Evolutionary conservation across 345 rosid species (phyloP).

Genomic region (Pelargonium nanum): DNA sequence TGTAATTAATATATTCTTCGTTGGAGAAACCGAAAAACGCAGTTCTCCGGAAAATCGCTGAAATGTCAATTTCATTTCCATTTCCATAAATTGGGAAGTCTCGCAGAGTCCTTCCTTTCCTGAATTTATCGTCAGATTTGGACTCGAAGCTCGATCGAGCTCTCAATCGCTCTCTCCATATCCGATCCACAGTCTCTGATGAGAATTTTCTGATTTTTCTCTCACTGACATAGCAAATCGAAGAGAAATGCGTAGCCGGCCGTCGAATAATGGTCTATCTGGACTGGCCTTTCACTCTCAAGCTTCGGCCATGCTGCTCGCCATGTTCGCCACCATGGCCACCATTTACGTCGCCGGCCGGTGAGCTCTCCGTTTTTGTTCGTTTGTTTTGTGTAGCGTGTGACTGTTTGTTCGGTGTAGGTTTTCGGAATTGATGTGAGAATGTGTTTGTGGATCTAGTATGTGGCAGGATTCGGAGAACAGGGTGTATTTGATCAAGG

Average conservation of each 20-base stretch:
- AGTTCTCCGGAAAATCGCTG: neutral
- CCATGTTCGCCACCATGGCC: slow-evolving; percentile 34
- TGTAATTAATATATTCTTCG: too few relatives aligned
- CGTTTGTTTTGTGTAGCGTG: neutral
- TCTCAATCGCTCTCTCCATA: neutral
- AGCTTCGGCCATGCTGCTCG: slow-evolving; percentile 15
- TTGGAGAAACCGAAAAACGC: neutral
- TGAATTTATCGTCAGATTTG: neutral
- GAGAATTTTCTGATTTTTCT: neutral
- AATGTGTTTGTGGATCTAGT: slow-evolving; percentile 13
- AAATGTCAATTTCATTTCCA: neutral
- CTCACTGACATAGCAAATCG: neutral
- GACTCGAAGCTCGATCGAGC: neutral
- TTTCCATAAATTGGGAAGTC: neutral
- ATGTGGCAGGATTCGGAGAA: slow-evolving; percentile 44
- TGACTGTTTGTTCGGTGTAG: neutral
- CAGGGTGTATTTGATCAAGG: slow-evolving; percentile 24
- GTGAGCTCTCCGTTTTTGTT: slow-evolving; percentile 8
- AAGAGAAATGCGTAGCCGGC: neutral
- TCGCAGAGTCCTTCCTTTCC: neutral
- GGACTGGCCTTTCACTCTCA: slow-evolving; percentile 18
- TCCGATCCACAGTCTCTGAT: neutral
- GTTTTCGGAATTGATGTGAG: neutral
- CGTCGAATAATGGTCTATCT: neutral
- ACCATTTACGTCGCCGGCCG: slow-evolving; percentile 36